These are phyloP conservation scores for Cicer pinnatifidum DNA, from an alignment of 306 rosid genomes.

Conservation along the genomic window DNA sequence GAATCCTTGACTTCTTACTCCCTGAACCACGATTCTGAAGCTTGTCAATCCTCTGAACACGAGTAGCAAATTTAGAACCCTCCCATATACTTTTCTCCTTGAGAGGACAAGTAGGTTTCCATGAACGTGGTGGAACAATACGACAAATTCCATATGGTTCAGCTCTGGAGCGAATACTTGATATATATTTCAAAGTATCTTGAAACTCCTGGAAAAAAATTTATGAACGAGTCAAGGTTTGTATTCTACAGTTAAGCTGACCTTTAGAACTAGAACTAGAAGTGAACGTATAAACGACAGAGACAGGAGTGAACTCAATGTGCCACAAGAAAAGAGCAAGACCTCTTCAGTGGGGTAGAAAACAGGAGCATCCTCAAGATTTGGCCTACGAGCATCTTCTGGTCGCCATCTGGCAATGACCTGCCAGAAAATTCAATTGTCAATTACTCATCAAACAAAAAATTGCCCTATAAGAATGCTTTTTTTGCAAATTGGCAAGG, in stretches of 20 bases:
- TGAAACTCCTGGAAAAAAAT: conserved; percentile 78
- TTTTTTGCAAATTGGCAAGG: conserved; percentile 3
- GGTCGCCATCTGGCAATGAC: conserved; percentile 94
- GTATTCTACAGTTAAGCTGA: conserved; percentile 41
- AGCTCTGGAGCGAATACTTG: conserved; percentile 78
- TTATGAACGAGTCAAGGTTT: conserved; percentile 42
- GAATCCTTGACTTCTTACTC: conserved; percentile 62
- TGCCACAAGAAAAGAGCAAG: conserved; percentile 46
- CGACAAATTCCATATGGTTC: conserved; percentile 96
- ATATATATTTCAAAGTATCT: conserved; percentile 85
- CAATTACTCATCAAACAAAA: conserved; percentile 43
- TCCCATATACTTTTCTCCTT: conserved; percentile 76
- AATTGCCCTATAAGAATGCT: neutral
- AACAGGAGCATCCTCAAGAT: conserved; percentile 83
- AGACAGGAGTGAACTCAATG: conserved; percentile 30
- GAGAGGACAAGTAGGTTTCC: conserved; percentile 96
- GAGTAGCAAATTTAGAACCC: conserved; percentile 82
- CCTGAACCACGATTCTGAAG: conserved; percentile 88
- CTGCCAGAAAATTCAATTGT: conserved; percentile 56
- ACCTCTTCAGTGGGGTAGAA: conserved; percentile 97
- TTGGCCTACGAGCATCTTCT: conserved; percentile 70
- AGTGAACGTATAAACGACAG: conserved; percentile 39
- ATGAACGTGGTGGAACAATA: conserved; percentile 93
- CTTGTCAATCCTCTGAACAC: conserved; percentile 93
- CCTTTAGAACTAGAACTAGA: neutral